These are phyloP conservation scores for Macaranga tanarius DNA, from an alignment of 441 rosid genomes.

Conservation along the genomic window DNA sequence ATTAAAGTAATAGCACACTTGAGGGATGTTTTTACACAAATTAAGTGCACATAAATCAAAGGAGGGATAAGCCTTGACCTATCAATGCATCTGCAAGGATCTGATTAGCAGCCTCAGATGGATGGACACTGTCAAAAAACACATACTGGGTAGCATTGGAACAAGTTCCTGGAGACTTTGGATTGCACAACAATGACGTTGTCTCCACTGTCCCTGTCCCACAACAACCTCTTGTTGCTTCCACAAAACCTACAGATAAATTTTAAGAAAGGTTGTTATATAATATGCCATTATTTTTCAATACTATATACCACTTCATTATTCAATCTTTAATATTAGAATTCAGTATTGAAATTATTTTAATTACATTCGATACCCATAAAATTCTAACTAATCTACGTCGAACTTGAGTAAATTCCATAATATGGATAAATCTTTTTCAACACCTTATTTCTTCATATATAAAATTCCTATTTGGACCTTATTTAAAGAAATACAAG, in stretches of 20 bases:
- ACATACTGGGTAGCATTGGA: conserved; percentile 78
- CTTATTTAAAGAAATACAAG: too few relatives aligned
- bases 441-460: too few relatives aligned
- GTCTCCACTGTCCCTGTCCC: conserved; percentile 83
- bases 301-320: background rate
- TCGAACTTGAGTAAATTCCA: too few relatives aligned
- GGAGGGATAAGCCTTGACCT: conserved; percentile 58
- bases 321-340: too few relatives aligned
- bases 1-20: background rate
- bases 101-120: conserved; percentile 84
- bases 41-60: conserved; percentile 20
- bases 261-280: background rate
- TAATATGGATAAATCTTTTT: too few relatives aligned
- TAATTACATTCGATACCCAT: too few relatives aligned
- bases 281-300: background rate
- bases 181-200: conserved; percentile 71
- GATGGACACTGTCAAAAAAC: conserved; percentile 93
- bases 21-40: background rate
- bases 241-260: conserved; percentile 54
- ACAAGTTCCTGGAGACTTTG: conserved; percentile 69
- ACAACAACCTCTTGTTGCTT: conserved; percentile 86
- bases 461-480: too few relatives aligned
- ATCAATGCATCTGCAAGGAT: conserved; percentile 69
- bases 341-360: too few relatives aligned
- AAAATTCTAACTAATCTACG: too few relatives aligned